Evolutionary conservation across 208 protist species (phyloP), one percentile per base, ranked within the genome.

Genomic region (Crithidia brevicula): DNA sequence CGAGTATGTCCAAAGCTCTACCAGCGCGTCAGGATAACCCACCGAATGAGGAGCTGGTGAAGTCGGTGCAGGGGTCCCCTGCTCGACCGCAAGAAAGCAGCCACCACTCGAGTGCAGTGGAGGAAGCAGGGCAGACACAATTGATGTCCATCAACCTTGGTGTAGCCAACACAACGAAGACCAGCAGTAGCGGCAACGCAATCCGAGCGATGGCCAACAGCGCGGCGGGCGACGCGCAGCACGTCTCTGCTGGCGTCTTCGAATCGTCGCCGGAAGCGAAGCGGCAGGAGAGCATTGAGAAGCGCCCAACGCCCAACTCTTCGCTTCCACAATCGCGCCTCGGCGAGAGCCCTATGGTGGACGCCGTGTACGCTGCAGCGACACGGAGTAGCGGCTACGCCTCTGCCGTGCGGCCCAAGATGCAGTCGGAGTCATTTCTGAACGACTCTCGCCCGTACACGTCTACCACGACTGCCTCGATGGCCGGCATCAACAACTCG

Each of bases 401-500:
- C 20, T 5, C n/a, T 5, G 45, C 72, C 18, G 45, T 33, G 31
- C 42, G 54, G n/a, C 65, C 60, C 38, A 58, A 15, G 27, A 27
- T 22, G 30, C 22, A 25, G n/a, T 38, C 57, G 27, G 66, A 56
- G 51, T 43, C 52, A 20, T 8, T 16, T 4, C 27, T 49, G 13
- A 47, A 61, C 56, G 64, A 60, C 57, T 43, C 36, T 3, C 61
- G 60, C 25, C 61, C 67, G 28, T 20, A 54, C 43, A 62, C 47
- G 18, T 54, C 30, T 15, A 15, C 45, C 7, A 46, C 47, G 8
- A 25, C 51, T 18, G 20, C 70, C 22, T 58, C 57, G 7, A 42
- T 51, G 33, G 66, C 69, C 0, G 74, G 56, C 31, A 73, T 78
- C 61, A 81, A 78, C 63, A 72, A 50, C 23, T 77, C 66, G 4